Evolutionary conservation across 345 rosid species (phyloP), one percentile per base, ranked within the genome.

Genomic region (Corymbia maculata): DNA sequence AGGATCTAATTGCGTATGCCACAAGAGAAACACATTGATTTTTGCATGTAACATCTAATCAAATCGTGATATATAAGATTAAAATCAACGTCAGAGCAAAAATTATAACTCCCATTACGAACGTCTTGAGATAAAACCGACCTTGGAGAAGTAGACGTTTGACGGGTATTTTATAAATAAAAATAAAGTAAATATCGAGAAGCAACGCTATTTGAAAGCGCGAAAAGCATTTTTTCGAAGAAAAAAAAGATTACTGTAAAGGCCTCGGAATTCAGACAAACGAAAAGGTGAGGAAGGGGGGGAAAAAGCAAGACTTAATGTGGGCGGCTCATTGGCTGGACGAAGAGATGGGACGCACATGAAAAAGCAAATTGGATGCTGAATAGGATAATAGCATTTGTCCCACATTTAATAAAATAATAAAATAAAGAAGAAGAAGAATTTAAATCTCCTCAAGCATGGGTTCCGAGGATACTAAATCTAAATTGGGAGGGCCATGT

Each of bases 71-170:
- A 36, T 9, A 36, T 75, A 36, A 75, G 1, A 11, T 36, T 36
- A 9, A 2, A 3, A 19, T 17, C 13, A 6, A 75, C 0, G 11
- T 36, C 2, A 1, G 8, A 75, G 13, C 2, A 1, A 3, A 75
- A 5, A 5, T 36, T 36, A 42, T 17, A 70, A 17, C 17, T 70
- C 47, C 10, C 49, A 19, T 36, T 1, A 2, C 0, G 0, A 32
- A 75, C 13, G 19, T 75, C 26, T 19, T 13, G 4, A 1, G 21
- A 36, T 2, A 36, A 70, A 70, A 70, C 2, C 24, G 21, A 16
- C 36, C 4, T 1, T 70, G 80, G 21, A 10, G 80, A 32, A 70
- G 17, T 70, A 17, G 2, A 70, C 0, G 1, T 1, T 30, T 32
- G 36, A 3, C 24, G 1, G 7, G 21, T 28, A 13, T 84, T 45